phyloP scores from a whole-genome alignment of 768 basidiomycete genomes.

The Galerina sulciceps region DNA sequence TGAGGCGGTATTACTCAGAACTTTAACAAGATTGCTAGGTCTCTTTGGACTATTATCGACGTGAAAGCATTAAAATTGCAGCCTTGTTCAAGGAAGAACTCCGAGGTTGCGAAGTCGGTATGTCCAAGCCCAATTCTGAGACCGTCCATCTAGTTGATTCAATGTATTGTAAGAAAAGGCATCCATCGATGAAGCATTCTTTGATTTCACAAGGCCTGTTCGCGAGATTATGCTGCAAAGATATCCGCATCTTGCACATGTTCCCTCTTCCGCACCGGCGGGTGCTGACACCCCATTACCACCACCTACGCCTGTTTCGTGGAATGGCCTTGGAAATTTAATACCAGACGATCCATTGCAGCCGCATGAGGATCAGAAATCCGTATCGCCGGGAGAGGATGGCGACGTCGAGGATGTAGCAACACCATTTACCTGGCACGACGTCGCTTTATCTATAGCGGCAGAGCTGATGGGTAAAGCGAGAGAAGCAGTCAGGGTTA shows the following conservation, averaged over 20 bases:
- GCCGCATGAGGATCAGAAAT: conserved; percentile 15
- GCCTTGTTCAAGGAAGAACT: conserved; percentile 80
- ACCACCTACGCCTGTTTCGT: conserved; percentile 64
- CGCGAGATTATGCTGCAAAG: conserved; percentile 72
- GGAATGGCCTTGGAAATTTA: conserved; percentile 63
- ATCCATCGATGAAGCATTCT: conserved; percentile 96
- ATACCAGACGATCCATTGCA: conserved; percentile 56
- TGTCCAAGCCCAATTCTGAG: not conserved
- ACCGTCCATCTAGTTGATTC: not conserved
- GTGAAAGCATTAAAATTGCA: conserved; percentile 89
- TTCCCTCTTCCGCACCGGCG: conserved; percentile 68
- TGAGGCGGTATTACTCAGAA: not conserved
- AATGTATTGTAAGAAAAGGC: conserved; percentile 77
- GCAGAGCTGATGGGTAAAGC: conserved; percentile 85
- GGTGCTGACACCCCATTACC: conserved; percentile 83
- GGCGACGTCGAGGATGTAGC: conserved; percentile 29
- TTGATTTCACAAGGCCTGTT: conserved; percentile 87
- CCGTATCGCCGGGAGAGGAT: not conserved
- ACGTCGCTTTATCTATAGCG: conserved; percentile 87
- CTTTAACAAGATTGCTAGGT: conserved; percentile 50
- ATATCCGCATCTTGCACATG: conserved; percentile 77
- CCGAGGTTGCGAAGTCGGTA: conserved; percentile 83
- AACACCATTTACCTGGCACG: conserved; percentile 76
- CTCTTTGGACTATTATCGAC: conserved; percentile 90
- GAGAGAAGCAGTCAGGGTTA: conserved; percentile 64